Percentiles rank a stretch among this genome's conserved stretches.
phyloP scores from a whole-genome alignment of 352 stramenopile genomes.

The Phytophthora chlamydospora region DNA sequence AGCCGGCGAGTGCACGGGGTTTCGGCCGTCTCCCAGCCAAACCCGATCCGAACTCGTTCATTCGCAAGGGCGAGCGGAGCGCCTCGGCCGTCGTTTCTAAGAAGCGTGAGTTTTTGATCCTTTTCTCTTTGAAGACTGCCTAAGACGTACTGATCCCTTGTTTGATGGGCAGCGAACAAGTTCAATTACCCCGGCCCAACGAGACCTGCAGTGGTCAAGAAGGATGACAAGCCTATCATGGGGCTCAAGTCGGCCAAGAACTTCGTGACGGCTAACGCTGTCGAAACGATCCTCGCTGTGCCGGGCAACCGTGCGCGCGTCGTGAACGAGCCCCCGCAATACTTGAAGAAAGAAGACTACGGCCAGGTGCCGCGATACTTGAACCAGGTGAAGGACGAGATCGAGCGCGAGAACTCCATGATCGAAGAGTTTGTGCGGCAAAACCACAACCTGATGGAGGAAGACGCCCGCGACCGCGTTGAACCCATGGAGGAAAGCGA shows the following conservation, averaged over 20 bases:
- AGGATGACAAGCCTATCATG: slow-evolving; percentile 91
- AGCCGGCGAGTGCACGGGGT: slow-evolving; percentile 59
- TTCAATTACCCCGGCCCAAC: slow-evolving; percentile 70
- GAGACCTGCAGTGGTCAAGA: slow-evolving; percentile 79
- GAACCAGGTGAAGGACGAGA: slow-evolving; percentile 92
- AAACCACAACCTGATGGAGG: slow-evolving; percentile 87
- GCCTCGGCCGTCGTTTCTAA: slow-evolving; percentile 48
- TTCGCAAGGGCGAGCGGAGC: slow-evolving; percentile 71
- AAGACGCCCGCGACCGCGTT: slow-evolving; percentile 57
- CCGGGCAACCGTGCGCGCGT: slow-evolving; percentile 60
- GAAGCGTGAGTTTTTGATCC: slow-evolving; percentile 40
- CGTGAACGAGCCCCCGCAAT: slow-evolving; percentile 76
- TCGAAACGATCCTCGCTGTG: slow-evolving; percentile 91
- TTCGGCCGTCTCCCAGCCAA: slow-evolving; percentile 68
- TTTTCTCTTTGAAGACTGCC: slow-evolving; percentile 4
- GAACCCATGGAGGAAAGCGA: slow-evolving; percentile 89
- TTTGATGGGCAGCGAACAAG: slow-evolving; percentile 52
- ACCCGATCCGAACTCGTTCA: slow-evolving; percentile 74
- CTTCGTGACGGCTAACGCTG: slow-evolving; percentile 93
- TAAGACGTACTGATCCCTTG: neutral
- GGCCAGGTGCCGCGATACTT: slow-evolving; percentile 93
- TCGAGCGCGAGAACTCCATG: slow-evolving; percentile 92
- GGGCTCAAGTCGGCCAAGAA: slow-evolving; percentile 93
- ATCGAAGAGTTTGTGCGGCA: slow-evolving; percentile 92
- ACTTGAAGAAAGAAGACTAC: slow-evolving; percentile 92